Percentiles rank a stretch among this genome's conserved stretches.
phyloP scores from a whole-genome alignment of 768 basidiomycete genomes.

The Erythrobasidium yunnanense region DNA sequence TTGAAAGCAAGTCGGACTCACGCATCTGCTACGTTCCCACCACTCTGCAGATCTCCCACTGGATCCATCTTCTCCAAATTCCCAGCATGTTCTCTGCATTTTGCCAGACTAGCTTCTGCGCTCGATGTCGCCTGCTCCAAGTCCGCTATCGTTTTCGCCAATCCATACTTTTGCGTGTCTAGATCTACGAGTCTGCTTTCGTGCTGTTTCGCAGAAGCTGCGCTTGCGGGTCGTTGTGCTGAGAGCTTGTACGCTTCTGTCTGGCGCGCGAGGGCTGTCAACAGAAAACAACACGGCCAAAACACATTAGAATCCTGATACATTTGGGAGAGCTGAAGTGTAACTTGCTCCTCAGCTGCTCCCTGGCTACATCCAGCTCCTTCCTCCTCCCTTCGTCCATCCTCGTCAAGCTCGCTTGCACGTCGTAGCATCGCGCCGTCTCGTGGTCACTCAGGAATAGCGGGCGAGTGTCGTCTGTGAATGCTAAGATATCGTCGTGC shows the following conservation, averaged over 20 bases:
- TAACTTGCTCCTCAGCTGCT: constrained; percentile 3
- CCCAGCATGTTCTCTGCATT: background rate
- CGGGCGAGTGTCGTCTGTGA: constrained; percentile 9
- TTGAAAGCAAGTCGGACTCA: too few relatives aligned
- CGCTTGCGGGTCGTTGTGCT: constrained; percentile 16
- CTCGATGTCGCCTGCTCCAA: constrained; percentile 9
- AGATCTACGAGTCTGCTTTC: constrained; percentile 9
- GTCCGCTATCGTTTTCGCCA: constrained; percentile 9
- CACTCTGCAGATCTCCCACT: background rate
- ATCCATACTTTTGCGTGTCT: constrained; percentile 1
- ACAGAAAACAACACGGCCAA: background rate
- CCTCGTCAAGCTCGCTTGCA: background rate
- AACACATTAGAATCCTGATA: too few relatives aligned
- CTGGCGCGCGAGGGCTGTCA: constrained; percentile 19
- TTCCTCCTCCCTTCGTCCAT: constrained; percentile 1
- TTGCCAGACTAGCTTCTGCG: background rate
- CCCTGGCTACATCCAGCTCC: constrained; percentile 15
- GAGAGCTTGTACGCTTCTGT: constrained; percentile 22
- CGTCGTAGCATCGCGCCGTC: background rate
- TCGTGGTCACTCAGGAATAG: constrained; percentile 12
- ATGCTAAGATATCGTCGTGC: constrained; percentile 11
- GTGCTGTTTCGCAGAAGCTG: constrained; percentile 11
- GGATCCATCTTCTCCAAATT: background rate
- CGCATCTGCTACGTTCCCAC: background rate
- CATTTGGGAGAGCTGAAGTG: background rate